Percentiles rank a stretch among this genome's conserved stretches.
Conservation (phyloP, 2,329 filamentous ascomycete genomes). For the Alternaria arbusti region DNA sequence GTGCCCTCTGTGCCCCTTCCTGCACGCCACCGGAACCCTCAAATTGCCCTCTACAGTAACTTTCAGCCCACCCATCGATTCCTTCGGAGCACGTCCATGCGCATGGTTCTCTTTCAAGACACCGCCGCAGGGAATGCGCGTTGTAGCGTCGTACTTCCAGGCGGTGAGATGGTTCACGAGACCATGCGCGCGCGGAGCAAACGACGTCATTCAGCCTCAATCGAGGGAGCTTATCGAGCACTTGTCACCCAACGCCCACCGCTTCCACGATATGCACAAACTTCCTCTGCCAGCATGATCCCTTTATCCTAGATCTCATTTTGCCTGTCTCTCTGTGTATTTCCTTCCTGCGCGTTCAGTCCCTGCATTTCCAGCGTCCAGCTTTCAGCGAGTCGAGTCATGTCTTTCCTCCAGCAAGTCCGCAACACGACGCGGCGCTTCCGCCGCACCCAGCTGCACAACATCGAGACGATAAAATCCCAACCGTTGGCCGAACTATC, state of each 20-base stretch:
- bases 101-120: not conserved
- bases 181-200: too few relatives aligned
- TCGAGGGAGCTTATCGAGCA: constrained; percentile 9
- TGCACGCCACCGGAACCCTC: not conserved
- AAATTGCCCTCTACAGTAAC: not conserved
- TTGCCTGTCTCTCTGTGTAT: not conserved
- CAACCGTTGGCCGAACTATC: constrained; percentile 78
- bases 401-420: constrained; percentile 17
- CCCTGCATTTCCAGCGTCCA: not conserved
- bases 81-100: not conserved
- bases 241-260: not conserved
- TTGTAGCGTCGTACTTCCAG: not conserved
- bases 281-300: not conserved
- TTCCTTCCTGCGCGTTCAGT: not conserved
- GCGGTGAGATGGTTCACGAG: constrained; percentile 4
- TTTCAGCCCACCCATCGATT: not conserved
- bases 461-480: constrained; percentile 61
- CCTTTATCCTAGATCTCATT: not conserved
- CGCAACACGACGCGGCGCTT: constrained; percentile 38
- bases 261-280: not conserved
- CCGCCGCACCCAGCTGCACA: constrained; percentile 51
- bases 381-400: constrained; percentile 3
- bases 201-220: too few relatives aligned
- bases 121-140: not conserved
- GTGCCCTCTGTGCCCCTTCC: not conserved